A percentile compares a stretch with the other conserved stretches of the same genome.
Evolutionary conservation across 108 stramenopile species (phyloP).

Genomic region (Bacterosira constricta): DNA sequence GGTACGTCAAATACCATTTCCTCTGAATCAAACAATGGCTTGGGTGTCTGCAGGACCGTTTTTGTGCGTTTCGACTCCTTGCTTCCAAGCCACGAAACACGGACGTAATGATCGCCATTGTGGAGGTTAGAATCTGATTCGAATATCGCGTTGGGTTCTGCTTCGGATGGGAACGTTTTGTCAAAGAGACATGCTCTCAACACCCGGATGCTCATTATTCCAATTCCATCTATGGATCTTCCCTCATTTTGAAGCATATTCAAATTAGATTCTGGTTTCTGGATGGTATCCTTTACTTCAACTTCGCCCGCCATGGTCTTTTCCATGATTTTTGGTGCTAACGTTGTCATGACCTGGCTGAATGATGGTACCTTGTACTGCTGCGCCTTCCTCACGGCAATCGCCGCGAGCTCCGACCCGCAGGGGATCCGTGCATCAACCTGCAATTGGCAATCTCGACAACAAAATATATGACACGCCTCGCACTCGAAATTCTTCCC

Average conservation of each 20-base stretch:
- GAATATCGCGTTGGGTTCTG: conserved; percentile 49
- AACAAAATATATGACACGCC: conserved; percentile 72
- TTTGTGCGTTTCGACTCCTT: conserved; percentile 58
- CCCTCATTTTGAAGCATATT: background rate
- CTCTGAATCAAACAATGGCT: conserved; percentile 70
- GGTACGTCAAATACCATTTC: conserved; percentile 63
- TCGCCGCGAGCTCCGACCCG: conserved; percentile 60
- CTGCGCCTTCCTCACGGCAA: conserved; percentile 56
- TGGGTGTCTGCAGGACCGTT: conserved; percentile 68
- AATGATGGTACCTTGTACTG: conserved; percentile 63
- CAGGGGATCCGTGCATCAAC: conserved; percentile 79
- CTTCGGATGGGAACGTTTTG: conserved; percentile 53
- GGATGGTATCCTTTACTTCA: background rate
- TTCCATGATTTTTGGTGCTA: conserved; percentile 25
- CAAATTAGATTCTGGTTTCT: conserved; percentile 2
- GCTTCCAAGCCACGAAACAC: conserved; percentile 65
- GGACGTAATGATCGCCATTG: conserved; percentile 80
- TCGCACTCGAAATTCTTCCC: conserved; percentile 71
- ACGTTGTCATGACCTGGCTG: conserved; percentile 54
- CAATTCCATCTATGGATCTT: conserved; percentile 57
- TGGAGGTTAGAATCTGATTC: conserved; percentile 40
- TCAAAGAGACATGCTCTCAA: conserved; percentile 69
- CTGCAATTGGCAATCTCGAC: conserved; percentile 79
- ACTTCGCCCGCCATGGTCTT: background rate
- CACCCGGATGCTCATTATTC: conserved; percentile 57